Evolutionary conservation across 2,329 filamentous ascomycete genomes (phyloP).

Genomic region (Trichoderma afroharzianum): DNA sequence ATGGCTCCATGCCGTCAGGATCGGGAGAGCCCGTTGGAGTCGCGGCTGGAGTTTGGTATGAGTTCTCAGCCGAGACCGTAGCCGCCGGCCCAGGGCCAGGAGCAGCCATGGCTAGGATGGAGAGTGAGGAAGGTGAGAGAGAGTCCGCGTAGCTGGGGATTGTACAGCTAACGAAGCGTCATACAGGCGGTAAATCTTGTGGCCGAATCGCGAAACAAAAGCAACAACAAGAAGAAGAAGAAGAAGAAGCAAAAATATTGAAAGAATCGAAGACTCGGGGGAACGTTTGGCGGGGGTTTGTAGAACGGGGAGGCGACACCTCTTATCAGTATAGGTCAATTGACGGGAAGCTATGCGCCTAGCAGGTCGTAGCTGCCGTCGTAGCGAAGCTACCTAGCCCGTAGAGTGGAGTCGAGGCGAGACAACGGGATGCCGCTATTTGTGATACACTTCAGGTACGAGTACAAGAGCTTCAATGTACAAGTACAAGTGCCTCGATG

Average conservation of each 20-base stretch:
- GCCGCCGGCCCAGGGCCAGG: neutral
- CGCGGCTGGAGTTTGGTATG: constrained; percentile 14
- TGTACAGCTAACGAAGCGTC: neutral
- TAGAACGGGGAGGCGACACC: neutral
- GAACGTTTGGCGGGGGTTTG: neutral
- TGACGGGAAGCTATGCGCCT: neutral
- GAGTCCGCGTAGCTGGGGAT: neutral
- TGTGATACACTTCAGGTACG: neutral
- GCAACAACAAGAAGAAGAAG: neutral
- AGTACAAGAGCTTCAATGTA: neutral
- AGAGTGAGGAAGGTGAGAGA: neutral
- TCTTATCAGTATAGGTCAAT: neutral
- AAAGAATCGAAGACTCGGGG: neutral
- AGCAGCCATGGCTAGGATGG: neutral
- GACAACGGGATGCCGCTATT: neutral
- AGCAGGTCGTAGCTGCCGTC: neutral
- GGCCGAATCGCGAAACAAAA: neutral
- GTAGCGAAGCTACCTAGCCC: neutral
- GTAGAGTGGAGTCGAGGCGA: neutral
- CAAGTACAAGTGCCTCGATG: neutral
- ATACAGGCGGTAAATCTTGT: neutral
- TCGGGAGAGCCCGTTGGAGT: constrained; percentile 10
- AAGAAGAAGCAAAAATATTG: neutral
- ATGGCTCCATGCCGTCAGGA: neutral
- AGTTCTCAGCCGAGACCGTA: neutral